phyloP scores from a whole-genome alignment of 2,329 filamentous ascomycete genomes.

The Nigrospora osmanthi region DNA sequence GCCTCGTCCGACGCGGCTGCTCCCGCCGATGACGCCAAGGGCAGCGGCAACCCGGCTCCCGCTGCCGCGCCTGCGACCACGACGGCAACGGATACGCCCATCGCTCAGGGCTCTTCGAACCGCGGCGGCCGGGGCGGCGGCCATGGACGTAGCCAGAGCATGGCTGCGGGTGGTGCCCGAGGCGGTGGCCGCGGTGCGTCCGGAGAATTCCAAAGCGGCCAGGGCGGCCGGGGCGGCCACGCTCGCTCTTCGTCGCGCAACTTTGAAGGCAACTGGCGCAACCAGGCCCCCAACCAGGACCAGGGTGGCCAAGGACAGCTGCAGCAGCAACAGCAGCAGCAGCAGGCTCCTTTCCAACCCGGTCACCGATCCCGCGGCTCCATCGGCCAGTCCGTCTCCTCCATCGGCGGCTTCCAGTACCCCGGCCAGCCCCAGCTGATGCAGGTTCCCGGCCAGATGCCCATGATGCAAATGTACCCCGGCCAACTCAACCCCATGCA shows the following conservation, averaged over 20 bases:
- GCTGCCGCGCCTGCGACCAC: slow-evolving; percentile 32
- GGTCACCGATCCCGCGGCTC: slow-evolving; percentile 83
- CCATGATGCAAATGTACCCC: slow-evolving; percentile 75
- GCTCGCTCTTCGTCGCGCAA: slow-evolving; percentile 80
- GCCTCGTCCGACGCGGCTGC: slow-evolving; percentile 45
- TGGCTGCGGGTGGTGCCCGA: slow-evolving; percentile 68
- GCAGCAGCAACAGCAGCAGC: slow-evolving; percentile 47
- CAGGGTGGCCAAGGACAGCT: slow-evolving; percentile 42
- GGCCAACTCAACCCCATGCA: slow-evolving; percentile 85
- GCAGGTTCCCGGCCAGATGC: slow-evolving; percentile 77
- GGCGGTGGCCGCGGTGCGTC: slow-evolving; percentile 59
- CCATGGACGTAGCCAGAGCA: slow-evolving; percentile 80
- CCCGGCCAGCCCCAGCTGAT: slow-evolving; percentile 79
- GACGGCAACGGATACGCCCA: slow-evolving; percentile 27
- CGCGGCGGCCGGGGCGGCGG: slow-evolving; percentile 50
- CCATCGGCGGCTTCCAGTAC: slow-evolving; percentile 83
- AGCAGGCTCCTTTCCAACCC: slow-evolving; percentile 75
- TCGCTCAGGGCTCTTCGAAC: slow-evolving; percentile 31
- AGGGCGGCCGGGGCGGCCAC: slow-evolving; percentile 55
- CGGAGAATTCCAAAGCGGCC: slow-evolving; percentile 34
- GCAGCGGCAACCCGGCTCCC: slow-evolving; percentile 24
- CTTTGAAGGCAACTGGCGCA: slow-evolving; percentile 97
- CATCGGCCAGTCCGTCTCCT: slow-evolving; percentile 76
- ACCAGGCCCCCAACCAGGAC: slow-evolving; percentile 58
- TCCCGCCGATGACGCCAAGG: slow-evolving; percentile 43